Evolutionary conservation across 345 rosid genomes (phyloP), one percentile per base, ranked within the genome.

Genomic region (Fremontodendron californicum): DNA sequence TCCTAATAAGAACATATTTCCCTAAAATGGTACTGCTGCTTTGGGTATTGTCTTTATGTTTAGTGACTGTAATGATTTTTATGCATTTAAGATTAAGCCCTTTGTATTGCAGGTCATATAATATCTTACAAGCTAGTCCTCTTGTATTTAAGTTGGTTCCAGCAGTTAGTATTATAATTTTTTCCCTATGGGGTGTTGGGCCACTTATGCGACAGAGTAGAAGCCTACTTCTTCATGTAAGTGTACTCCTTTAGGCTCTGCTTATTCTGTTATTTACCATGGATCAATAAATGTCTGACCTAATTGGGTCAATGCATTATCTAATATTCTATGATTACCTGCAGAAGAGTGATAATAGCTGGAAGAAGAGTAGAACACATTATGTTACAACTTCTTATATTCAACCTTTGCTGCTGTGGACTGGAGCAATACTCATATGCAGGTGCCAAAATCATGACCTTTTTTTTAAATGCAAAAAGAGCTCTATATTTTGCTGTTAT

Each of bases 391-490:
- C 92, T 31, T 91, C 94, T 75, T 93, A 90, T 86, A 66, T 91
- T 79, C 94, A 89, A 81, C 96, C 98, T 74, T 78, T 93, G 81
- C 81, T 91, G 81, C 80, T 93, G 58, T 93, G 98, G 96, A 73
- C 81, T 74, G 94, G 93, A 73, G 90, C 92, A 68, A 76, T 81
- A 73, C 90, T 89, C 51, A 46, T 93, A 73, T 93, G 98, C 98
- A 87, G 96, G 98, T 93, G 80, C 69, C 16, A 42, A 71, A 75
- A 49, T 76, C 48, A 39, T 39, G 37, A 21, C 23, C n/a, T 18
- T n/a, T 16, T 55, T 31, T 43, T 31, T 49, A 21, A 42, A 35
- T 66, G 74, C 27, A 15, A 63, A 19, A 63, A 10, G 58, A n/a
- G 40, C n/a, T 66, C 55, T 21, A 58, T 9, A 46, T 40, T 64